Conservation (phyloP, 192 early-diverging fungal genomes). For the Podila epicladia region DNA sequence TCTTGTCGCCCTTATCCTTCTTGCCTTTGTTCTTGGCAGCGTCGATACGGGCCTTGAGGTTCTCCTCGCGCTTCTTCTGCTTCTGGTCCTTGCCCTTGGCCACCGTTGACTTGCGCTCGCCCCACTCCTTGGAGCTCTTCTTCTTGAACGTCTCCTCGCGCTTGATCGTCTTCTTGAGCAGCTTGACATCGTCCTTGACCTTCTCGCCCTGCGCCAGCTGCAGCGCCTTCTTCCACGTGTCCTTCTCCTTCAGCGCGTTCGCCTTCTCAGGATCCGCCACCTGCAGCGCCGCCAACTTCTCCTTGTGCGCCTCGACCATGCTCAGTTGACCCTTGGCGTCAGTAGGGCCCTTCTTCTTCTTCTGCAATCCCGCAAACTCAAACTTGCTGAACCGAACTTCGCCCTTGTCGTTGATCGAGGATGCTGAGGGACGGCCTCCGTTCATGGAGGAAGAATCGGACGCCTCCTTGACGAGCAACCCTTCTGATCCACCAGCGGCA, state of each 20-base stretch:
- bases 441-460: slow-evolving; percentile 9
- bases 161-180: slow-evolving; percentile 93
- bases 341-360: slow-evolving; percentile 71
- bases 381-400: slow-evolving; percentile 75
- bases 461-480: slow-evolving; percentile 53
- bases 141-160: slow-evolving; percentile 83
- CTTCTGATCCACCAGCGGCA: slow-evolving; percentile 57
- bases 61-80: slow-evolving; percentile 84
- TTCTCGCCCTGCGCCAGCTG: slow-evolving; percentile 89
- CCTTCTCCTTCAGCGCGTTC: slow-evolving; percentile 74
- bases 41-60: slow-evolving; percentile 86
- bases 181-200: slow-evolving; percentile 89
- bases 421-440: slow-evolving; percentile 39
- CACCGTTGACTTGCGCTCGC: slow-evolving; percentile 74
- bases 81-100: slow-evolving; percentile 70
- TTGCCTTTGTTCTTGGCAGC: slow-evolving; percentile 81
- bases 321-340: slow-evolving; percentile 72
- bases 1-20: slow-evolving; percentile 27
- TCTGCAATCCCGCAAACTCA: slow-evolving; percentile 68
- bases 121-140: slow-evolving; percentile 89
- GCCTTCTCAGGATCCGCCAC: slow-evolving; percentile 68
- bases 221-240: slow-evolving; percentile 84
- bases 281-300: slow-evolving; percentile 82
- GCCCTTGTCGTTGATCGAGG: slow-evolving; percentile 61
- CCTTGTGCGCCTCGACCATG: slow-evolving; percentile 76